Conservation (phyloP, 2,329 filamentous ascomycete species). For the Trichoderma oligosporum region DNA sequence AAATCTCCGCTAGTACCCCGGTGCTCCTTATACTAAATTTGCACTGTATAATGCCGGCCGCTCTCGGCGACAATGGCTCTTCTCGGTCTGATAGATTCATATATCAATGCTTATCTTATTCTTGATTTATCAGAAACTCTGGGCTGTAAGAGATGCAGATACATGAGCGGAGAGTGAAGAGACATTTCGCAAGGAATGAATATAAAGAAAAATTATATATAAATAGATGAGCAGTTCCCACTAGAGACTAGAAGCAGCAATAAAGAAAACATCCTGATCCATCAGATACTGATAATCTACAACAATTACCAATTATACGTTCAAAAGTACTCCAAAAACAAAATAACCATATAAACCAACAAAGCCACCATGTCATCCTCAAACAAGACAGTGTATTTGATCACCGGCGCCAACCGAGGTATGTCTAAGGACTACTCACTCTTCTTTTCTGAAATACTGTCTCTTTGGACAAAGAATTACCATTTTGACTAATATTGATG, state of each 20-base stretch:
- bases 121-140: not conserved
- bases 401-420: conserved; percentile 9
- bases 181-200: no score
- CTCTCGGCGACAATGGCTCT: not conserved
- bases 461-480: not conserved
- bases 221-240: no score
- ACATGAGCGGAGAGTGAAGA: no score
- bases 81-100: not conserved
- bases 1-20: not conserved
- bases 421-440: not conserved
- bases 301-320: no score
- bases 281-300: no score
- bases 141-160: not conserved
- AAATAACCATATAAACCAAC: no score
- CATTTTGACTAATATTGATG: not conserved
- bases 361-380: not conserved
- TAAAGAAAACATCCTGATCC: no score
- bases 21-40: not conserved
- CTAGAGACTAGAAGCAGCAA: no score
- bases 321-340: no score
- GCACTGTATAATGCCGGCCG: not conserved
- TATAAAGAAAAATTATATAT: no score
- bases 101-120: not conserved
- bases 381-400: not conserved
- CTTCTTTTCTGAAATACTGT: not conserved